Percentiles rank a stretch among this genome's conserved stretches.
Evolutionary conservation across 2,329 filamentous ascomycete genomes (phyloP).

Genomic region (Aspergillus pseudoglaucus): DNA sequence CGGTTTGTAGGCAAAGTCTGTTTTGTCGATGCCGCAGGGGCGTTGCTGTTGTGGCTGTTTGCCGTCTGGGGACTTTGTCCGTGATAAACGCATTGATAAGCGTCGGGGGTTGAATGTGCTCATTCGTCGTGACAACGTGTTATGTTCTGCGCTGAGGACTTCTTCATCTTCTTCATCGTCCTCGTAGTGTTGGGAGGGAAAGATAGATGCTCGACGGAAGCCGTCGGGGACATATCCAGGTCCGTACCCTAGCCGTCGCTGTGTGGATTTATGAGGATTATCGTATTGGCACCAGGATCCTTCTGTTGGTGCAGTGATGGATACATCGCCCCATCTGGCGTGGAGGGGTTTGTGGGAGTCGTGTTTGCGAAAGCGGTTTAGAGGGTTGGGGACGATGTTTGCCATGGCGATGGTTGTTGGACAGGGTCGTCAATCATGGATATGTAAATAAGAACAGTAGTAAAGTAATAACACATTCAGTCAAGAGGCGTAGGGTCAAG

Average conservation of each 20-base stretch:
- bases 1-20: constrained; percentile 30
- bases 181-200: constrained; percentile 1
- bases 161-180: constrained; percentile 8
- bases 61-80: constrained; percentile 4
- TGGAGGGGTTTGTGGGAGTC: constrained; percentile 25
- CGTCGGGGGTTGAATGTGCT: constrained; percentile 19
- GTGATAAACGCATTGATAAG: constrained; percentile 22
- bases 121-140: constrained; percentile 15
- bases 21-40: constrained; percentile 1
- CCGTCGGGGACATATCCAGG: constrained; percentile 23
- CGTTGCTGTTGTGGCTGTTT: constrained; percentile 1
- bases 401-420: neutral
- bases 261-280: constrained; percentile 17
- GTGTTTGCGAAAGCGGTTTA: constrained; percentile 25
- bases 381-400: constrained; percentile 8
- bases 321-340: constrained; percentile 34
- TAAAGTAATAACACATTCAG: no score
- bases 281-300: constrained; percentile 34
- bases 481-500: no score
- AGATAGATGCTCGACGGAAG: constrained; percentile 4
- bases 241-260: constrained; percentile 16
- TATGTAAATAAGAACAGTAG: neutral
- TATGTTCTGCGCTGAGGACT: constrained; percentile 3
- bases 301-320: constrained; percentile 32
- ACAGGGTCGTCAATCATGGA: neutral